Percentiles rank a stretch among this genome's conserved stretches.
These are phyloP conservation scores for Phytophthora ramorum DNA, from an alignment of 352 stramenopile species.

Conservation along the genomic window DNA sequence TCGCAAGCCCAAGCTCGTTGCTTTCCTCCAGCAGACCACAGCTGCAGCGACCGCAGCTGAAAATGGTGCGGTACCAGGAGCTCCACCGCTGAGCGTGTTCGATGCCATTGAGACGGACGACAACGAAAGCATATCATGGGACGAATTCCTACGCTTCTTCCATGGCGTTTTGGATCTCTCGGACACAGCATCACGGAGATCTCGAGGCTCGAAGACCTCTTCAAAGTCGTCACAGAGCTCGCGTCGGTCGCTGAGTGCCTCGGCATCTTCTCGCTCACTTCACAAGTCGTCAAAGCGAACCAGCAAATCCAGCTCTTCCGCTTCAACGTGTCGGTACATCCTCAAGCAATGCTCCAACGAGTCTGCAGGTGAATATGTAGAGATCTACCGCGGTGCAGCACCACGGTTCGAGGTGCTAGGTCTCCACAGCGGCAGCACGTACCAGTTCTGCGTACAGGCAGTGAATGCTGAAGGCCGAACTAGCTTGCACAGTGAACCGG, in stretches of 20 bases:
- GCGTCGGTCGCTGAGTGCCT: slow-evolving; percentile 23
- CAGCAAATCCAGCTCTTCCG: slow-evolving; percentile 11
- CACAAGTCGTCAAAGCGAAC: slow-evolving; percentile 27
- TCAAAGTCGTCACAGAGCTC: slow-evolving; percentile 21
- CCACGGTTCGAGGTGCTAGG: slow-evolving; percentile 78
- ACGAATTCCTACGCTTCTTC: slow-evolving; percentile 86
- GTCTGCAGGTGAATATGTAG: slow-evolving; percentile 79
- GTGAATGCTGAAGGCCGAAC: slow-evolving; percentile 76
- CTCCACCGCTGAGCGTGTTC: slow-evolving; percentile 76
- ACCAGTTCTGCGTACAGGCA: slow-evolving; percentile 90
- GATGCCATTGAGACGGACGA: slow-evolving; percentile 92
- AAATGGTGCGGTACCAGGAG: slow-evolving; percentile 8
- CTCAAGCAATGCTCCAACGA: slow-evolving; percentile 90
- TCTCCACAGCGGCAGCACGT: slow-evolving; percentile 82
- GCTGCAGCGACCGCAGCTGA: slow-evolving; percentile 4
- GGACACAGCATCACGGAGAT: slow-evolving; percentile 30
- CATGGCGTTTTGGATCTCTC: slow-evolving; percentile 60
- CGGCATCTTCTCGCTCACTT: slow-evolving; percentile 21
- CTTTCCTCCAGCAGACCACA: slow-evolving; percentile 76
- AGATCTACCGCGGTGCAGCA: slow-evolving; percentile 84
- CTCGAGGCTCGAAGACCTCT: slow-evolving; percentile 18
- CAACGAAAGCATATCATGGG: slow-evolving; percentile 88
- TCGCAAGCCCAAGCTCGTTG: slow-evolving; percentile 73
- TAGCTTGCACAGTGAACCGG: slow-evolving; percentile 74
- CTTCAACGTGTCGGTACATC: slow-evolving; percentile 69